Percentiles rank a stretch among this genome's conserved stretches.
These are phyloP conservation scores for Annulohypoxylon maeteangense DNA, from an alignment of 495 filamentous ascomycete genomes.

Conservation along the genomic window DNA sequence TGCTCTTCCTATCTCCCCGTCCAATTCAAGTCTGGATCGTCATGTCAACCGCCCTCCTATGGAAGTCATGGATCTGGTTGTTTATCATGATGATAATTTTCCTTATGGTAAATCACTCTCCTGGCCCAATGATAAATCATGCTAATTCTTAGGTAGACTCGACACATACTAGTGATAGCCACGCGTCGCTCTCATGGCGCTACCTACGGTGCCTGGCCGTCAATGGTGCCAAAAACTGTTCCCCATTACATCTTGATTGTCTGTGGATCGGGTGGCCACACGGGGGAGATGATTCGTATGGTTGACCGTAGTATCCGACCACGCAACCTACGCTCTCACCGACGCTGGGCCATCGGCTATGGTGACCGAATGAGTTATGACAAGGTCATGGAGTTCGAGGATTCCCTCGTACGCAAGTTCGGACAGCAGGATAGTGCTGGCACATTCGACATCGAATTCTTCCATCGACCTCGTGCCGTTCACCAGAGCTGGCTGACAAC, in stretches of 20 bases:
- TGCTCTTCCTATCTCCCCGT: neutral
- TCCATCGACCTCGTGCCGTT: slow-evolving; percentile 77
- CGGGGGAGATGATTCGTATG: slow-evolving; percentile 90
- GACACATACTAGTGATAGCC: slow-evolving; percentile 5
- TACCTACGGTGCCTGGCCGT: neutral
- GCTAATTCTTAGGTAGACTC: slow-evolving; percentile 17
- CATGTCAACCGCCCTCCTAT: slow-evolving; percentile 35
- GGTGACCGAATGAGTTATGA: slow-evolving; percentile 76
- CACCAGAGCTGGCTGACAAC: slow-evolving; percentile 81
- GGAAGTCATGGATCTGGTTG: slow-evolving; percentile 18
- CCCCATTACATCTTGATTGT: slow-evolving; percentile 79
- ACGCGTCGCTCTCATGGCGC: neutral
- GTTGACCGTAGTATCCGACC: slow-evolving; percentile 62
- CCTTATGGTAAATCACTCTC: slow-evolving; percentile 41
- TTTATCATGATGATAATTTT: slow-evolving; percentile 20
- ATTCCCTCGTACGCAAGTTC: slow-evolving; percentile 40
- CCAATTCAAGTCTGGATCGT: slow-evolving; percentile 2
- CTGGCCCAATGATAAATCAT: neutral
- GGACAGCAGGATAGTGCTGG: slow-evolving; percentile 40
- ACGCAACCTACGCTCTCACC: slow-evolving; percentile 57
- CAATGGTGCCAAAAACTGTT: neutral
- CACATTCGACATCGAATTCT: slow-evolving; percentile 66
- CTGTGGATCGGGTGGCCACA: slow-evolving; percentile 93
- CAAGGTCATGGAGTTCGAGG: slow-evolving; percentile 51
- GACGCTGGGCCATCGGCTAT: slow-evolving; percentile 82